phyloP scores from a whole-genome alignment of 805 yeast species.

The Lachancea fermentati region DNA sequence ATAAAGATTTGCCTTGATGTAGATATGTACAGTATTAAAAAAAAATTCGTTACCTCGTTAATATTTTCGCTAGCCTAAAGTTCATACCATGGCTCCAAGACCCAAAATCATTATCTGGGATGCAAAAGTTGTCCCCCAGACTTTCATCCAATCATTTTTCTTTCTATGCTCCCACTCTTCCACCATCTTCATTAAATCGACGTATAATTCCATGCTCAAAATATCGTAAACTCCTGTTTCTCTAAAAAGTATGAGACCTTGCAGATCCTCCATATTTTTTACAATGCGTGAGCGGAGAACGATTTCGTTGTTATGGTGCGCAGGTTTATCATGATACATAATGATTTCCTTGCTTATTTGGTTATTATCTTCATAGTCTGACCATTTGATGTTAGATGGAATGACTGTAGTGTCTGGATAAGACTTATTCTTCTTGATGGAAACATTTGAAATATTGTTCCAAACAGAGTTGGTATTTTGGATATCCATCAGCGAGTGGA shows the following conservation, averaged over 20 bases:
- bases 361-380: constrained; percentile 17
- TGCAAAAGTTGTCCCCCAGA: constrained; percentile 57
- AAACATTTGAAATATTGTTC: constrained; percentile 24
- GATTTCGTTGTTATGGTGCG: constrained; percentile 23
- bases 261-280: constrained; percentile 40
- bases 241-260: constrained; percentile 31
- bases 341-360: constrained; percentile 23
- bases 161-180: constrained; percentile 46
- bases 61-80: not conserved
- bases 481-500: constrained; percentile 15
- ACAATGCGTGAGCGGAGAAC: constrained; percentile 39
- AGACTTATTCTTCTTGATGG: constrained; percentile 24
- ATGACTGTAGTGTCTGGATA: constrained; percentile 26
- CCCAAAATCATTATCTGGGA: constrained; percentile 55
- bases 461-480: constrained; percentile 19
- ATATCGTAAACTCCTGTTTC: constrained; percentile 46
- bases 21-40: not conserved
- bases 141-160: constrained; percentile 40
- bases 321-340: constrained; percentile 32
- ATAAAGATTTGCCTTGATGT: not conserved
- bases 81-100: constrained; percentile 50
- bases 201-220: constrained; percentile 51
- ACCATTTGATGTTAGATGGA: constrained; percentile 19
- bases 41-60: not conserved
- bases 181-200: constrained; percentile 48